A percentile compares a stretch with the other conserved stretches of the same genome.
Conservation (phyloP, 73 alveolate species). For the Diophrys appendiculata region DNA sequence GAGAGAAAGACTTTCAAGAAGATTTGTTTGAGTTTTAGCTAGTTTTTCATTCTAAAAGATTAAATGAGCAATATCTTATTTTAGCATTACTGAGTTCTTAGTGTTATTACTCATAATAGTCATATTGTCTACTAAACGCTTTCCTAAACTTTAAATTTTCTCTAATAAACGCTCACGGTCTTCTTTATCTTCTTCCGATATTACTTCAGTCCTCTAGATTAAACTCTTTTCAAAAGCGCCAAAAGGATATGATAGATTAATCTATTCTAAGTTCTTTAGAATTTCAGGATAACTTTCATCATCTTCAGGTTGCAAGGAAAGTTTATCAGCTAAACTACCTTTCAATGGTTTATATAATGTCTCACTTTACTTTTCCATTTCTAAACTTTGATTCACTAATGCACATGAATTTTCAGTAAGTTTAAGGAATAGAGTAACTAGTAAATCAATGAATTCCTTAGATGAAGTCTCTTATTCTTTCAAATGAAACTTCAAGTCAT, state of each 20-base stretch:
- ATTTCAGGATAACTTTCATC: too few relatives aligned
- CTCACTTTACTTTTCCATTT: too few relatives aligned
- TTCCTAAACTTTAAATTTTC: background rate
- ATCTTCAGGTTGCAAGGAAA: too few relatives aligned
- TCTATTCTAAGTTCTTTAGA: background rate
- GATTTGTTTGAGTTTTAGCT: too few relatives aligned
- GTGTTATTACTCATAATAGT: background rate
- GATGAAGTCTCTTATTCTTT: slow-evolving; percentile 48
- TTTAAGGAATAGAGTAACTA: background rate
- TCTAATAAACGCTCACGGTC: background rate
- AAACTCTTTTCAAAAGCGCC: background rate
- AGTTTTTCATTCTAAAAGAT: too few relatives aligned
- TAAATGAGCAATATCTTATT: background rate
- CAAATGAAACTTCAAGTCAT: too few relatives aligned
- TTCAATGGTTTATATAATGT: too few relatives aligned
- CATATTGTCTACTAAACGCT: background rate
- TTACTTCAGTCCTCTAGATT: background rate
- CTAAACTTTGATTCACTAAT: background rate
- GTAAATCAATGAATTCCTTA: slow-evolving; percentile 5
- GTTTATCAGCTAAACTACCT: too few relatives aligned
- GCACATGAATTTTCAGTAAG: background rate
- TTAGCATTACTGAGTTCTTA: background rate
- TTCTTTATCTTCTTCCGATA: background rate
- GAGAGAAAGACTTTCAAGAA: too few relatives aligned
- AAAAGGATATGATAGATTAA: background rate